Conservation (phyloP, 345 rosid species). For the Garcia nutans region DNA sequence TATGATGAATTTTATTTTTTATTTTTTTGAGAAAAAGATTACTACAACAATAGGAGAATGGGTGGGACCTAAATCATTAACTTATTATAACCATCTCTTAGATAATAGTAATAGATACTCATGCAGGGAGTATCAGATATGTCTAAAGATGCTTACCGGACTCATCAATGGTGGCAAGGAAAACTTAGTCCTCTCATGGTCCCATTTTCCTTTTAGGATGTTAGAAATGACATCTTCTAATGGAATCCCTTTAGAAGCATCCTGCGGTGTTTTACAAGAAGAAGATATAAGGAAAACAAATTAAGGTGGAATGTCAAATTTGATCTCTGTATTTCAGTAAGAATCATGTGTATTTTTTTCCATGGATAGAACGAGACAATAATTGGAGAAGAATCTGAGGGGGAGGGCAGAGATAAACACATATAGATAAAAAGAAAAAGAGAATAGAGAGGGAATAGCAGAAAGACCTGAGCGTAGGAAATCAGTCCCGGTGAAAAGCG, state of each 20-base stretch:
- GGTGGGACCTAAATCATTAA: background rate
- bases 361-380: background rate
- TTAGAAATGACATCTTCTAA: conserved; percentile 53
- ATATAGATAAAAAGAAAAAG: conserved; percentile 5
- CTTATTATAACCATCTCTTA: background rate
- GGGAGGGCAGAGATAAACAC: background rate
- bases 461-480: conserved; percentile 79
- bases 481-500: conserved; percentile 91
- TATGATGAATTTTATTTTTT: too few relatives aligned
- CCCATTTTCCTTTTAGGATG: conserved; percentile 74
- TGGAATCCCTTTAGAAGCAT: conserved; percentile 46
- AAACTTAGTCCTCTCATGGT: conserved; percentile 82
- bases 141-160: conserved; percentile 36
- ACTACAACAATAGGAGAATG: background rate
- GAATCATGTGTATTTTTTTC: background rate
- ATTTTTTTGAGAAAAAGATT: background rate
- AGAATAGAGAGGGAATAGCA: conserved; percentile 14
- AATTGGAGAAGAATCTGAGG: background rate
- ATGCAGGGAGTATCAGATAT: background rate
- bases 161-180: conserved; percentile 92
- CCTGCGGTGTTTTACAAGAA: conserved; percentile 42
- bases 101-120: background rate
- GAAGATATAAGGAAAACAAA: background rate
- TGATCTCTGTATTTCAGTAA: background rate
- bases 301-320: background rate